Conservation (phyloP, 2,329 filamentous ascomycete genomes). For the Pseudogymnoascus verrucosus region DNA sequence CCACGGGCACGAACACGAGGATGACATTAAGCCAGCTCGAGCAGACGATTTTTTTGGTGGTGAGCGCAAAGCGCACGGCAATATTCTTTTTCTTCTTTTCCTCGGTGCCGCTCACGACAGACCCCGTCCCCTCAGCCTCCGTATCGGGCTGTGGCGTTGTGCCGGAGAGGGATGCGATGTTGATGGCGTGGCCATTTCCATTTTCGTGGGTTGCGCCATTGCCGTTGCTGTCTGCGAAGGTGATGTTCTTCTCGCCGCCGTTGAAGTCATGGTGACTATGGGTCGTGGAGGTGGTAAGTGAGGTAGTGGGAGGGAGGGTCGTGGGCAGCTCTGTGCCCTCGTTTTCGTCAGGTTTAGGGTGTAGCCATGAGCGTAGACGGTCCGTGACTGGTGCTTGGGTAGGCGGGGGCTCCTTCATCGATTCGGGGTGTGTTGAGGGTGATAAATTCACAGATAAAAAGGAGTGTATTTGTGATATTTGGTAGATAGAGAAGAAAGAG, state of each 20-base stretch:
- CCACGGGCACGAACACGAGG: constrained; percentile 69
- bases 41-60: constrained; percentile 51
- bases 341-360: constrained; percentile 1
- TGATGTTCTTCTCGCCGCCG: neutral
- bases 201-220: neutral
- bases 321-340: neutral
- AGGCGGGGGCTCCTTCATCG: constrained; percentile 4
- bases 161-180: neutral
- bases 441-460: neutral
- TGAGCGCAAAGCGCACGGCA: constrained; percentile 24
- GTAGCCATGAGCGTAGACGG: constrained; percentile 3
- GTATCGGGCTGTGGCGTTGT: neutral
- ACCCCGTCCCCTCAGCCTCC: constrained; percentile 43
- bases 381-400: neutral
- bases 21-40: constrained; percentile 74
- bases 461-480: neutral
- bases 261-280: neutral
- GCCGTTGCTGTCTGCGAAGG: neutral
- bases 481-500: neutral
- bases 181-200: neutral
- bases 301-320: neutral
- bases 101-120: constrained; percentile 41
- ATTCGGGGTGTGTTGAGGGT: neutral
- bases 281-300: neutral
- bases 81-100: constrained; percentile 22